These are phyloP conservation scores for Infundibulicybe gibba DNA, from an alignment of 768 basidiomycete species.

Conservation along the genomic window DNA sequence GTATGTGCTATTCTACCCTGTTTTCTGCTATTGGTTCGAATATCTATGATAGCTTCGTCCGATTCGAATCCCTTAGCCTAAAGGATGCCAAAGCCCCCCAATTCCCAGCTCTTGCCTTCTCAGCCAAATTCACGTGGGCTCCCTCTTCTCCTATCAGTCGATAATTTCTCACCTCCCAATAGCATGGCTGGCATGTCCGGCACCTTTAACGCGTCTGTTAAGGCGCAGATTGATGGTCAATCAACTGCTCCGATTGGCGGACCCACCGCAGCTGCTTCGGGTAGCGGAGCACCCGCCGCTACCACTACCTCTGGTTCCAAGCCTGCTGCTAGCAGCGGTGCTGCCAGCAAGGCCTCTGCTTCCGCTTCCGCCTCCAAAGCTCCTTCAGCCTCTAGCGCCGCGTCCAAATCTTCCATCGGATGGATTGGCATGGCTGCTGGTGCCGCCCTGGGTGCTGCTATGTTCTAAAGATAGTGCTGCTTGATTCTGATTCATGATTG, in stretches of 20 bases:
- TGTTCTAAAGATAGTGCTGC: constrained; percentile 24
- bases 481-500: no score
- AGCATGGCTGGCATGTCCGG: constrained; percentile 75
- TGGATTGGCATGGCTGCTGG: constrained; percentile 29
- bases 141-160: background rate
- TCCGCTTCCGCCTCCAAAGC: constrained; percentile 18
- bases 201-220: constrained; percentile 51
- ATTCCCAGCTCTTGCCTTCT: constrained; percentile 69
- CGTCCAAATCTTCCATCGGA: constrained; percentile 5
- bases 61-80: constrained; percentile 55
- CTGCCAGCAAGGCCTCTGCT: constrained; percentile 19
- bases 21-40: constrained; percentile 7
- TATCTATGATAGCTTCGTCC: constrained; percentile 60
- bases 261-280: constrained; percentile 21
- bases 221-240: constrained; percentile 58
- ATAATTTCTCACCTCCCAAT: background rate
- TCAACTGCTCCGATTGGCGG: constrained; percentile 54
- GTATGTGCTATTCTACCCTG: constrained; percentile 31
- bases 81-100: constrained; percentile 50
- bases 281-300: constrained; percentile 14
- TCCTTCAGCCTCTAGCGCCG: constrained; percentile 10
- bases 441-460: constrained; percentile 29
- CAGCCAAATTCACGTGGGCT: constrained; percentile 71
- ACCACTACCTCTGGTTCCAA: constrained; percentile 11
- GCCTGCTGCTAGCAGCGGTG: constrained; percentile 14